A percentile compares a stretch with the other conserved stretches of the same genome.
These are phyloP conservation scores for Backusella macrospora DNA, from an alignment of 192 early-diverging fungal genomes.

Conservation along the genomic window DNA sequence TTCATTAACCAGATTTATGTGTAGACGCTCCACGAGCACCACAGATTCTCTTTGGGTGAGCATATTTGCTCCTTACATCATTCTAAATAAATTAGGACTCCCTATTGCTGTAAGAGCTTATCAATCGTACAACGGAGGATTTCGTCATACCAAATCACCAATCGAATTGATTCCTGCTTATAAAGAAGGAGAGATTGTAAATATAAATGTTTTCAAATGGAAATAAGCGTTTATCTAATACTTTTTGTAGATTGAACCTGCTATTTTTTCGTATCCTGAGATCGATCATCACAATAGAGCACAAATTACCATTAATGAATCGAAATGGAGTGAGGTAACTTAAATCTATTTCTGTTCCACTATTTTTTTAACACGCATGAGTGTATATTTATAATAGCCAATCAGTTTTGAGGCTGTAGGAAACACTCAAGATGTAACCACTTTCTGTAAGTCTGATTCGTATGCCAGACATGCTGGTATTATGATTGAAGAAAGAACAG, in stretches of 20 bases:
- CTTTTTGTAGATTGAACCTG: constrained; percentile 21
- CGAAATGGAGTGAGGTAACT: constrained; percentile 67
- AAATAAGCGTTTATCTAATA: not conserved
- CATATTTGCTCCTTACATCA: constrained; percentile 78
- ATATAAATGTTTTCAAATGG: not conserved
- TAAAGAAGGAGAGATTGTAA: constrained; percentile 21
- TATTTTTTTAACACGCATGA: not conserved
- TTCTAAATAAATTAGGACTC: constrained; percentile 78
- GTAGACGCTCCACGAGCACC: constrained; percentile 11
- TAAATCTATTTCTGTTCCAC: not conserved
- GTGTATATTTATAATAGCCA: constrained; percentile 37
- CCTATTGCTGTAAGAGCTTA: constrained; percentile 41
- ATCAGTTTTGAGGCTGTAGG: constrained; percentile 88
- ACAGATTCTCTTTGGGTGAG: constrained; percentile 63
- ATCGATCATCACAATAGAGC: constrained; percentile 76
- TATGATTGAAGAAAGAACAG: constrained; percentile 72
- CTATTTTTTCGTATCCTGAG: constrained; percentile 77
- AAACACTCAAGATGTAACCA: constrained; percentile 61
- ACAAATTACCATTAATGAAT: constrained; percentile 58
- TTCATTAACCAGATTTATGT: constrained; percentile 4
- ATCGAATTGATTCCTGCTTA: constrained; percentile 14
- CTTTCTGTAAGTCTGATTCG: constrained; percentile 42
- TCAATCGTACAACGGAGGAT: constrained; percentile 6
- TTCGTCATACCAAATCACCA: constrained; percentile 1
- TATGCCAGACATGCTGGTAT: constrained; percentile 63